Conservation (phyloP, 805 yeast species). For the Zygoascus flipseniorum region DNA sequence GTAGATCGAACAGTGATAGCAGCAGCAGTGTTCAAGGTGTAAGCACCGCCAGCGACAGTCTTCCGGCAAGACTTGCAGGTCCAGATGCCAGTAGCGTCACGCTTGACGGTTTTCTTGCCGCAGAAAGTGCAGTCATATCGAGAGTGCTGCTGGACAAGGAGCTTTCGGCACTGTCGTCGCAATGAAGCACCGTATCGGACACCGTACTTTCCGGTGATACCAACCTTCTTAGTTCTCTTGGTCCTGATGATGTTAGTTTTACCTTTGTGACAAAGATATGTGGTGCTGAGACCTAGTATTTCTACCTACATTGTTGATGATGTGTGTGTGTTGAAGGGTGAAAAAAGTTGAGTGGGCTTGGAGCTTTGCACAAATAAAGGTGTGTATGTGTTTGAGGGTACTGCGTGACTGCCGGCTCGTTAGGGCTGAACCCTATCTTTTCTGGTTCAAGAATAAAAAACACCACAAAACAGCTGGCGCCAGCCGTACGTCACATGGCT, state of each 20-base stretch:
- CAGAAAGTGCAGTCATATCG: slow-evolving; percentile 99
- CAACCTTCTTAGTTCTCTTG: slow-evolving; percentile 99
- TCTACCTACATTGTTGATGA: slow-evolving; percentile 2
- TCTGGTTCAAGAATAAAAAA: too few relatives aligned
- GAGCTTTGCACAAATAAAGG: neutral
- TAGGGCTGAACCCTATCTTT: slow-evolving; percentile 1
- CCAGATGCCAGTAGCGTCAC: slow-evolving; percentile 99
- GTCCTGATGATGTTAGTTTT: slow-evolving; percentile 49
- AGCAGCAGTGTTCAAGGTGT: slow-evolving; percentile 96
- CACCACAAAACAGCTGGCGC: neutral
- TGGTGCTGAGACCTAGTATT: neutral
- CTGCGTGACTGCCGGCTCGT: neutral
- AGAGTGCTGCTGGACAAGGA: slow-evolving; percentile 98
- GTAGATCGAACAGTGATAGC: slow-evolving; percentile 99
- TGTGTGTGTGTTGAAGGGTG: neutral
- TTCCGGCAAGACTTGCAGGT: slow-evolving; percentile 87
- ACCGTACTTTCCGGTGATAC: slow-evolving; percentile 99
- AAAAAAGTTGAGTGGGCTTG: slow-evolving; percentile 1
- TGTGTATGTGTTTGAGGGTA: neutral
- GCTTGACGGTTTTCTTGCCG: slow-evolving; percentile 97
- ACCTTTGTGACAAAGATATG: neutral
- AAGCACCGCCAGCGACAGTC: slow-evolving; percentile 99
- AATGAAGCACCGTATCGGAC: slow-evolving; percentile 99
- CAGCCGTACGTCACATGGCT: neutral
- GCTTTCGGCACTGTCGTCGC: slow-evolving; percentile 99